A percentile compares a stretch with the other conserved stretches of the same genome.
phyloP scores from a whole-genome alignment of 78 protist species.

The Bodo saltans region DNA sequence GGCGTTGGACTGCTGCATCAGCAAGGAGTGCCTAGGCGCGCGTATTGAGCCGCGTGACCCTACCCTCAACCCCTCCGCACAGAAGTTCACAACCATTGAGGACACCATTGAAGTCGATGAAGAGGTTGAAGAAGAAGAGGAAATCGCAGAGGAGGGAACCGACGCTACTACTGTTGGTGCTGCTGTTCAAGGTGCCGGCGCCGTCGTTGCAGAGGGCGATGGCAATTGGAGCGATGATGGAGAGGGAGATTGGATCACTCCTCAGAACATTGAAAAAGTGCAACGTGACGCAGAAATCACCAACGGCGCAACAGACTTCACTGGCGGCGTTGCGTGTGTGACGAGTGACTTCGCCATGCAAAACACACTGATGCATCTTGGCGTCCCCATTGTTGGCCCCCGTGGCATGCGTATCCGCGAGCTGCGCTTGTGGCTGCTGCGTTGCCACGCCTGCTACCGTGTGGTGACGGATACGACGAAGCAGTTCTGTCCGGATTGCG shows the following conservation, averaged over 20 bases:
- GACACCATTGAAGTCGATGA: not conserved
- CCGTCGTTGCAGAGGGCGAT: not conserved
- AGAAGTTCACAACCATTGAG: no score
- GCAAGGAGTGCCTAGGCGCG: not conserved
- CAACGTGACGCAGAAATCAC: not conserved
- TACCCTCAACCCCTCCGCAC: not conserved
- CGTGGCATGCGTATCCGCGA: conserved; percentile 64
- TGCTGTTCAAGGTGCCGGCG: not conserved
- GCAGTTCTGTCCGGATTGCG: conserved; percentile 60
- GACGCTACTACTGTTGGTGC: not conserved
- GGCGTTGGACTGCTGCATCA: conserved; percentile 1
- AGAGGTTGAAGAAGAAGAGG: not conserved
- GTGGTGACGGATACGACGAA: not conserved
- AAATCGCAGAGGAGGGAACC: not conserved
- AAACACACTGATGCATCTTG: conserved; percentile 76
- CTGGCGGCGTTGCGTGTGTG: conserved; percentile 47
- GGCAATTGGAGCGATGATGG: conserved; percentile 38
- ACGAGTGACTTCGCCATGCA: conserved; percentile 82
- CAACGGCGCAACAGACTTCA: conserved; percentile 30
- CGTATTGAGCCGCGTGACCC: not conserved
- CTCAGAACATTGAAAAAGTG: conserved; percentile 47
- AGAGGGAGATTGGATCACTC: conserved; percentile 81
- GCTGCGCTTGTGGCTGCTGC: conserved; percentile 60
- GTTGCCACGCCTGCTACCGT: conserved; percentile 73
- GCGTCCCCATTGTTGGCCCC: conserved; percentile 48